These are phyloP conservation scores for Botrytis fragariae DNA, from an alignment of 2,329 filamentous ascomycete species.

Conservation along the genomic window DNA sequence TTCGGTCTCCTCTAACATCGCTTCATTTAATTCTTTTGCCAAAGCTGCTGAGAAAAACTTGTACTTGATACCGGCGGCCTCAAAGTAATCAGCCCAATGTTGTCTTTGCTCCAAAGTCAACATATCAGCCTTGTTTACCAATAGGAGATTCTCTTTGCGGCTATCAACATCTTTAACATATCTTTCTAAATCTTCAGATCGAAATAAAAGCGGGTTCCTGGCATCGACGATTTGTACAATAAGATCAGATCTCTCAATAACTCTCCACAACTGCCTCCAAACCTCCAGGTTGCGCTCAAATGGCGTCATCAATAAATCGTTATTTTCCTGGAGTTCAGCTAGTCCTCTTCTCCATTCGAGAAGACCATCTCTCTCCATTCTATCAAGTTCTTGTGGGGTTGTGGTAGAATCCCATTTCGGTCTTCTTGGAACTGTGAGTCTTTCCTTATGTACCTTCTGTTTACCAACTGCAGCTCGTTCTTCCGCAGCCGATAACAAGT, in stretches of 20 bases:
- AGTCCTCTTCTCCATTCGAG: slow-evolving; percentile 86
- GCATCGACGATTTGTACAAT: slow-evolving; percentile 98
- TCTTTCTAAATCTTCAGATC: slow-evolving; percentile 86
- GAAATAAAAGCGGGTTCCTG: slow-evolving; percentile 87
- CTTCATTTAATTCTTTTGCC: slow-evolving; percentile 85
- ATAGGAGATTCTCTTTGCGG: slow-evolving; percentile 82
- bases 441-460: slow-evolving; percentile 74
- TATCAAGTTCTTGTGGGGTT: slow-evolving; percentile 78
- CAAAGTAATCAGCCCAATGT: slow-evolving; percentile 84
- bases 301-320: slow-evolving; percentile 94
- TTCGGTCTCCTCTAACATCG: slow-evolving; percentile 47
- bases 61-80: slow-evolving; percentile 77
- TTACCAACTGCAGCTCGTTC: slow-evolving; percentile 76
- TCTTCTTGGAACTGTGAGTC: slow-evolving; percentile 83
- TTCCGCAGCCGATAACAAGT: slow-evolving; percentile 79
- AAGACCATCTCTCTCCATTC: slow-evolving; percentile 74
- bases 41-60: slow-evolving; percentile 94
- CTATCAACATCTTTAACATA: slow-evolving; percentile 93
- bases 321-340: slow-evolving; percentile 88
- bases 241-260: slow-evolving; percentile 93
- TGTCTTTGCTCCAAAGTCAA: slow-evolving; percentile 83
- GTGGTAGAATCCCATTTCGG: slow-evolving; percentile 86
- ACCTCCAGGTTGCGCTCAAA: slow-evolving; percentile 98
- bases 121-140: slow-evolving; percentile 99
- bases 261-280: slow-evolving; percentile 96